Evolutionary conservation across 176 grass and related monocot species (phyloP).

Genomic region (Cenchrus fungigraminus): DNA sequence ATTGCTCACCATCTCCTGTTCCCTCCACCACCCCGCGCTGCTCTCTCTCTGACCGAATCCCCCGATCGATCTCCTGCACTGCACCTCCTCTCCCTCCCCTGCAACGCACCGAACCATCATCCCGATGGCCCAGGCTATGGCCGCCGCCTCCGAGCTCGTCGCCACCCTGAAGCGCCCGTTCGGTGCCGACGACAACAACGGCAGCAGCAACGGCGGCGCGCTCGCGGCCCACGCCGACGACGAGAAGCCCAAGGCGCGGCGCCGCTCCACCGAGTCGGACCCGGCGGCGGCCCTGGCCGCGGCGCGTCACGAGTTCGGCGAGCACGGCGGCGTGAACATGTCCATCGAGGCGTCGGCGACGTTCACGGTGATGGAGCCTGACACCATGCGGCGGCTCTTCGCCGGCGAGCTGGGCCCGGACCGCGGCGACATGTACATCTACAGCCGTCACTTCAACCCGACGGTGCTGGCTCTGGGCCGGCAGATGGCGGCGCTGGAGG

Average conservation of each 20-base stretch:
- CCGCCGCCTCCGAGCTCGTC: constrained; percentile 46
- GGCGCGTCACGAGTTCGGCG: constrained; percentile 91
- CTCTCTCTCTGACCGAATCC: constrained; percentile 1
- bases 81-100: background rate
- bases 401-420: constrained; percentile 88
- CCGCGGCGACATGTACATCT: constrained; percentile 90
- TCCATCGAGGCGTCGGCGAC: constrained; percentile 99
- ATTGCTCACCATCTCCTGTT: constrained; percentile 1
- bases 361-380: constrained; percentile 99
- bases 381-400: constrained; percentile 87
- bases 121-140: constrained; percentile 49
- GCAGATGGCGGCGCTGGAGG: constrained; percentile 97
- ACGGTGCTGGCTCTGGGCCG: constrained; percentile 91
- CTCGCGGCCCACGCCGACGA: background rate
- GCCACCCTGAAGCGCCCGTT: constrained; percentile 46
- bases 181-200: constrained; percentile 10
- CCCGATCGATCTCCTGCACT: background rate
- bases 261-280: constrained; percentile 45
- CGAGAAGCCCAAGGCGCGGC: constrained; percentile 21
- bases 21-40: constrained; percentile 8
- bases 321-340: constrained; percentile 99
- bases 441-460: constrained; percentile 94
- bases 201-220: constrained; percentile 2
- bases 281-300: constrained; percentile 78
- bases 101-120: background rate